phyloP scores from a whole-genome alignment of 2,329 filamentous ascomycete genomes.

The Fusarium hainanense region DNA sequence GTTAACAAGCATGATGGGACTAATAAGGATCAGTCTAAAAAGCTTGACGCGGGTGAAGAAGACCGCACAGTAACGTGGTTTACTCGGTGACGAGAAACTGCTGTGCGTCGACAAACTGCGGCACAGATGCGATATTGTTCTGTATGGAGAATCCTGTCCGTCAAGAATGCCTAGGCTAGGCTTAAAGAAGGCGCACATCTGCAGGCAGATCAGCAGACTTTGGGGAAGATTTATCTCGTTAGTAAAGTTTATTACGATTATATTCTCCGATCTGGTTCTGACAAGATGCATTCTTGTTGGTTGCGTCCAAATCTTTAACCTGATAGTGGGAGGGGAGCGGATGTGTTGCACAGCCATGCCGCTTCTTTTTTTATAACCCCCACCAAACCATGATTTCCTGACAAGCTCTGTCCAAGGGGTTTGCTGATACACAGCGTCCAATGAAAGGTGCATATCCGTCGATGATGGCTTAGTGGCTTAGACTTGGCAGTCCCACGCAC shows the following conservation, averaged over 20 bases:
- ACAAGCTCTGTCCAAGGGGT: slow-evolving; percentile 25
- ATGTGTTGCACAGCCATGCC: slow-evolving; percentile 45
- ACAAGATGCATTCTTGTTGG: not conserved
- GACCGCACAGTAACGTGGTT: slow-evolving; percentile 2
- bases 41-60: slow-evolving; percentile 4
- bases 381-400: slow-evolving; percentile 14
- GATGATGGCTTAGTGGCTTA: slow-evolving; percentile 34
- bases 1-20: slow-evolving; percentile 10
- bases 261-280: slow-evolving; percentile 10
- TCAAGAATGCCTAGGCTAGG: slow-evolving; percentile 23
- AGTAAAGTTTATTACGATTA: not conserved
- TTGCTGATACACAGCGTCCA: slow-evolving; percentile 32
- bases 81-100: not conserved
- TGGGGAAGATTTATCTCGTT: not conserved
- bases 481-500: not conserved
- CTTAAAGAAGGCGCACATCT: slow-evolving; percentile 5
- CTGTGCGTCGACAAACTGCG: not conserved
- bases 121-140: not conserved
- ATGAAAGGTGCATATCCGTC: slow-evolving; percentile 32
- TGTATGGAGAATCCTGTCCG: not conserved
- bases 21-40: slow-evolving; percentile 18
- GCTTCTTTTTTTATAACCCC: slow-evolving; percentile 47
- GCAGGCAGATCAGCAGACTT: slow-evolving; percentile 6
- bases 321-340: not conserved
- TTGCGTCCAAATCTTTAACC: slow-evolving; percentile 7